These are phyloP conservation scores for Penicillium nordicum DNA, from an alignment of 2,329 filamentous ascomycete species.

Conservation along the genomic window DNA sequence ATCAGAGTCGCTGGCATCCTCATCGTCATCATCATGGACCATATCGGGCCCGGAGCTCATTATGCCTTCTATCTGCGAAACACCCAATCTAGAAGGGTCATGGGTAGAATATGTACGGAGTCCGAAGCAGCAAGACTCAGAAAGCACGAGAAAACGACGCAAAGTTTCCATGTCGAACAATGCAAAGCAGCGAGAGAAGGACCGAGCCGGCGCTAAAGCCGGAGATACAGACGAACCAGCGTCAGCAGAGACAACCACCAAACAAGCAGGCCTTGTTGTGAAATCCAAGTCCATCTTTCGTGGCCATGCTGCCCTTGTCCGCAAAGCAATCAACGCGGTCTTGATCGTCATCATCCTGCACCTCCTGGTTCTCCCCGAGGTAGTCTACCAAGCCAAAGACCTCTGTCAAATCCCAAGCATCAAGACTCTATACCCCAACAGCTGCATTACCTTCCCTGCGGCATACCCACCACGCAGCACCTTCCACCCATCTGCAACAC, in stretches of 20 bases:
- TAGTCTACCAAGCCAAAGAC: slow-evolving; percentile 32
- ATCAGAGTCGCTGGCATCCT: slow-evolving; percentile 26
- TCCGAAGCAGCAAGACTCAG: slow-evolving; percentile 7
- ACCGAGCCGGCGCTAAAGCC: background rate
- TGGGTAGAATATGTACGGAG: slow-evolving; percentile 30
- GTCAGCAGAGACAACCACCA: background rate
- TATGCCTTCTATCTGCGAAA: slow-evolving; percentile 41
- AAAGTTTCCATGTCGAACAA: slow-evolving; percentile 10
- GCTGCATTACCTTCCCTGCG: slow-evolving; percentile 23
- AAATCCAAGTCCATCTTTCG: slow-evolving; percentile 2
- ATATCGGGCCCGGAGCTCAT: slow-evolving; percentile 38
- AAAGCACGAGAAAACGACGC: slow-evolving; percentile 24
- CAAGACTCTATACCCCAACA: slow-evolving; percentile 28
- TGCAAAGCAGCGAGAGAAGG: slow-evolving; percentile 2
- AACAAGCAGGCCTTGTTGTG: background rate
- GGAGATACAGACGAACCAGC: background rate
- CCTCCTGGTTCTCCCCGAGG: slow-evolving; percentile 35
- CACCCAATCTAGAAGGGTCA: slow-evolving; percentile 31
- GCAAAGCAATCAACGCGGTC: slow-evolving; percentile 25
- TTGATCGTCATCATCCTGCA: slow-evolving; percentile 32
- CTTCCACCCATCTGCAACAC: slow-evolving; percentile 10
- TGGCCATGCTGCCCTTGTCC: slow-evolving; percentile 7
- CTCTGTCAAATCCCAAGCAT: slow-evolving; percentile 27
- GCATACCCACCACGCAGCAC: slow-evolving; percentile 5
- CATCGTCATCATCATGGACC: slow-evolving; percentile 20